Evolutionary conservation across 306 rosid genomes (phyloP).

Genomic region (Cucumis melo): DNA sequence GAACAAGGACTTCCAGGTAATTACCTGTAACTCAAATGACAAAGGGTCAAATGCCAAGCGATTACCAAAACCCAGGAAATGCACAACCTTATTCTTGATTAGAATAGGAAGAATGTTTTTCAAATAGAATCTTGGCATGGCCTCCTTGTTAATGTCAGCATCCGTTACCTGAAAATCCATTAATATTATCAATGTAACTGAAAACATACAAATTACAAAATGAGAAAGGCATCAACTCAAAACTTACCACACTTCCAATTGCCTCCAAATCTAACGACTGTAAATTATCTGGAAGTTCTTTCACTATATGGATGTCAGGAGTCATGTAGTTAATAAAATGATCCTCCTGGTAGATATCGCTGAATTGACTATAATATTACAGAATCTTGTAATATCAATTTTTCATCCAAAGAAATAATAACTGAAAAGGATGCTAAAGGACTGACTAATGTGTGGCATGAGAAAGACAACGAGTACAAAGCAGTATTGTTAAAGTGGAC

Average conservation of each 20-base stretch:
- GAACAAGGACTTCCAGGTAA: conserved; percentile 14
- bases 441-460: conserved; percentile 3
- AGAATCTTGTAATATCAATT: conserved; percentile 23
- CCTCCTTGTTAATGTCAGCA: conserved; percentile 78
- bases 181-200: conserved; percentile 13
- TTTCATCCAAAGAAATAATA: conserved; percentile 16
- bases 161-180: conserved; percentile 64
- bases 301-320: conserved; percentile 86
- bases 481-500: neutral
- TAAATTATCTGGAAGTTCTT: conserved; percentile 71
- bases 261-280: conserved; percentile 82
- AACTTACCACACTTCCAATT: conserved; percentile 72
- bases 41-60: conserved; percentile 94
- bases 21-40: conserved; percentile 79
- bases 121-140: conserved; percentile 82
- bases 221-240: neutral
- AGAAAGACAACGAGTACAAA: neutral
- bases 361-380: conserved; percentile 66
- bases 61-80: conserved; percentile 90
- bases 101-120: conserved; percentile 64
- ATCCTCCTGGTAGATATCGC: conserved; percentile 87
- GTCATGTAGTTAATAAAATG: conserved; percentile 73
- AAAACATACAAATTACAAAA: neutral
- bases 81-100: conserved; percentile 67
- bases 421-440: conserved; percentile 10